phyloP scores from a whole-genome alignment of 176 grass and related monocot genomes.

The Rhynchospora breviuscula region DNA sequence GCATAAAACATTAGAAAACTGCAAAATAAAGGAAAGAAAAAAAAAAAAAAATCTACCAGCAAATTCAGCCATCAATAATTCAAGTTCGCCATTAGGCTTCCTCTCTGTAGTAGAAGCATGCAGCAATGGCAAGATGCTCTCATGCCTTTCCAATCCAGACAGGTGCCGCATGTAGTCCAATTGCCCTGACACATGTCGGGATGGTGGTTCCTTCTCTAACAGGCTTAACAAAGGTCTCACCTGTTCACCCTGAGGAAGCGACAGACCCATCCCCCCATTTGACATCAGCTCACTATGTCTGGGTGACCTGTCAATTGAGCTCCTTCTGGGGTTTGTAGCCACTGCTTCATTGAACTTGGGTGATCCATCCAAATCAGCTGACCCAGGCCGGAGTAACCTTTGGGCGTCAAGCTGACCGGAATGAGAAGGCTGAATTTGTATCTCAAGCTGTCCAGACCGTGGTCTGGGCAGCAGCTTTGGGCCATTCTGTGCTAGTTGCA shows the following conservation, averaged over 20 bases:
- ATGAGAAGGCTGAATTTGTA: slow-evolving; percentile 42
- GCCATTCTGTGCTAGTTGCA: slow-evolving; percentile 61
- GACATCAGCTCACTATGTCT: slow-evolving; percentile 70
- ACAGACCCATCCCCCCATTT: slow-evolving; percentile 53
- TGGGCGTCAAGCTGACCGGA: slow-evolving; percentile 13
- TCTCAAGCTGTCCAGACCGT: slow-evolving; percentile 66
- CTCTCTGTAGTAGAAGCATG: slow-evolving; percentile 67
- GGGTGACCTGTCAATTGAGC: slow-evolving; percentile 73
- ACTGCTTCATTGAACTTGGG: slow-evolving; percentile 54
- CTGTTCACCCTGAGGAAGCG: slow-evolving; percentile 54
- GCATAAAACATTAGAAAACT: slow-evolving; percentile 7
- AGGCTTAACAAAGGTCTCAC: slow-evolving; percentile 86
- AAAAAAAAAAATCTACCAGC: slow-evolving; percentile 41
- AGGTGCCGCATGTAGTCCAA: slow-evolving; percentile 77
- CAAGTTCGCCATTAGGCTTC: slow-evolving; percentile 88
- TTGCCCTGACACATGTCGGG: slow-evolving; percentile 93
- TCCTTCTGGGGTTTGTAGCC: slow-evolving; percentile 54
- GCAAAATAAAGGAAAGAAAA: slow-evolving; percentile 32
- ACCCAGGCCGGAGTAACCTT: slow-evolving; percentile 13
- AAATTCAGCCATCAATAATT: slow-evolving; percentile 90
- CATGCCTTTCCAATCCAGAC: slow-evolving; percentile 90
- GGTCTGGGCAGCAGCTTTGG: slow-evolving; percentile 36
- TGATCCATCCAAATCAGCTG: slow-evolving; percentile 39
- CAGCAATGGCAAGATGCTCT: slow-evolving; percentile 92
- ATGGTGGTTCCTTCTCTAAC: slow-evolving; percentile 92